Evolutionary conservation across 2,329 filamentous ascomycete species (phyloP), one percentile per base, ranked within the genome.

Genomic region (Aspergillus sp.): DNA sequence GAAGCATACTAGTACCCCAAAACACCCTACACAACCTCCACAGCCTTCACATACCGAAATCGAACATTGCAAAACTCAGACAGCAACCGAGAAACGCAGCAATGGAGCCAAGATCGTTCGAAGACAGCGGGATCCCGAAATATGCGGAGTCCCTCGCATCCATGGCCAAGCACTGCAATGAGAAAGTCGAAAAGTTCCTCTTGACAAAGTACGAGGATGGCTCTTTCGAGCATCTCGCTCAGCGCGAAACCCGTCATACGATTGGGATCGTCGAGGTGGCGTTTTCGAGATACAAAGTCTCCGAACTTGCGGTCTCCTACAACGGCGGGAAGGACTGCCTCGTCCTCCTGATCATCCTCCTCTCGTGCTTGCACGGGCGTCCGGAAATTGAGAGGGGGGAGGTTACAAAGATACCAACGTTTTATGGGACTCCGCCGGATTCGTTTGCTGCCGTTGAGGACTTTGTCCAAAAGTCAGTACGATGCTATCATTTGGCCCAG

Each of bases 311-410:
- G 5, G 83, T 98, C 66, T 96, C 94, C 60, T 99, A 97, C 80
- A 99, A 99, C 71, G 95, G 95, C 73, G 95, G 95, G 64, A 99
- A 99, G 78, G 95, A 98, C 83, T 98, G 94, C 72, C 89, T 98
- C 19, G 93, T 98, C 57, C 87, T 98, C 19, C 84, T 98, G 7
- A 85, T 97, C 71, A 83, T 98, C 66, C 92, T 97, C 73, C 88
- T 98, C 68, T 89, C 90, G 64, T 82, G 82, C 22, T 77, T 89
- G 1, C 74, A 81, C 65, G 75, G 78, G 2, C 69, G 84, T 81
- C 68, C 80, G 85, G 57, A 79, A 22, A 60, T 62, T 31, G 58
- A 63, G 7, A 51, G 66, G 7, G 57, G 59, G n/a, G 64, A 62
- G 15, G 62, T 67, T 5, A 57, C 55, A 25, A 61, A 68, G n/a